These are phyloP conservation scores for Pelagophyceae sp. DNA, from an alignment of 352 stramenopile species.

Conservation along the genomic window DNA sequence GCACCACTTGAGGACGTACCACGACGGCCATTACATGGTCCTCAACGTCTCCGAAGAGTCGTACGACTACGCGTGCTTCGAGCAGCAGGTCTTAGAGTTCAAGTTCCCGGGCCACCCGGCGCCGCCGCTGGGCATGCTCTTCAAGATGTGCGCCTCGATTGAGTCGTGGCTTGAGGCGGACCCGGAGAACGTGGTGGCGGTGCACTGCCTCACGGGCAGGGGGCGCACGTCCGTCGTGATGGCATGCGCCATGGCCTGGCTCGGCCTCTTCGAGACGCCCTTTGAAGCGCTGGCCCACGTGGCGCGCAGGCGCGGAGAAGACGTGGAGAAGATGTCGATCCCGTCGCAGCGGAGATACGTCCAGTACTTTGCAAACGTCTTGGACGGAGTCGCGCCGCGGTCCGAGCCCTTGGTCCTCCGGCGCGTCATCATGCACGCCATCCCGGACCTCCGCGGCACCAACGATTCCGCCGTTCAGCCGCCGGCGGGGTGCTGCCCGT, in stretches of 20 bases:
- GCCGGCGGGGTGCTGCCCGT: conserved; percentile 87
- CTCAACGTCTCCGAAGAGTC: conserved; percentile 95
- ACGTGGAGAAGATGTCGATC: conserved; percentile 85
- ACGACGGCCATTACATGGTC: conserved; percentile 91
- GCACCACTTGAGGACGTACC: conserved; percentile 82
- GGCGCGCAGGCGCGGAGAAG: conserved; percentile 65
- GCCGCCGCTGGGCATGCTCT: conserved; percentile 86
- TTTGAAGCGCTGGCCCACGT: conserved; percentile 86
- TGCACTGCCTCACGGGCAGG: conserved; percentile 93
- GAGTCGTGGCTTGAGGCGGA: conserved; percentile 92
- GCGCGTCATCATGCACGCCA: conserved; percentile 88
- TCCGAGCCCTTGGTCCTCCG: conserved; percentile 85
- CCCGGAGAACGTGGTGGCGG: conserved; percentile 82
- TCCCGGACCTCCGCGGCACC: conserved; percentile 63
- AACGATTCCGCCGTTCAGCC: too few relatives aligned
- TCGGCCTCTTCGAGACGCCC: conserved; percentile 74
- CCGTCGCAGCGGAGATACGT: conserved; percentile 91
- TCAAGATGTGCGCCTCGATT: conserved; percentile 92
- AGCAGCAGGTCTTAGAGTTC: conserved; percentile 92
- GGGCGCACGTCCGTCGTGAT: conserved; percentile 84
- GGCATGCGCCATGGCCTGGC: conserved; percentile 89
- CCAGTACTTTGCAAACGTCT: conserved; percentile 93
- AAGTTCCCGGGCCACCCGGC: conserved; percentile 91
- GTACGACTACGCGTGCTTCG: conserved; percentile 86
- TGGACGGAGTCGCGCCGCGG: conserved; percentile 84